Conservation (phyloP, 768 basidiomycete genomes). For the Myochromella boudieri region DNA sequence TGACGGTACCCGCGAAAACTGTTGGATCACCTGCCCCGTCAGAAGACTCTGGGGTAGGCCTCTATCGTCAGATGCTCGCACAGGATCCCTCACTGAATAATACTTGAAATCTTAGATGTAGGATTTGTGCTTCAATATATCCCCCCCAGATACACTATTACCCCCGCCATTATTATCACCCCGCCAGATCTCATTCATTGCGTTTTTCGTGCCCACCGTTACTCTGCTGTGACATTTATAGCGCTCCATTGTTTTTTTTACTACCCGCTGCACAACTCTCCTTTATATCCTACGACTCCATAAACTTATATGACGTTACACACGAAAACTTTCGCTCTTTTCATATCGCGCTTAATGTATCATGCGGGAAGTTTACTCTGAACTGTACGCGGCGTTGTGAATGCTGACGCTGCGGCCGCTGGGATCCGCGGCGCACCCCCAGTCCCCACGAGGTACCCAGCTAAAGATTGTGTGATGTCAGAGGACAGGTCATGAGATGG, state of each 20-base stretch:
- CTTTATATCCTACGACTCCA: conserved; percentile 18
- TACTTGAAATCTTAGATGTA: conserved; percentile 29
- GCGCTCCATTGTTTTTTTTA: conserved; percentile 17
- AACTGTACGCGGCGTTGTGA: conserved; percentile 86
- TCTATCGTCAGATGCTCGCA: conserved; percentile 80
- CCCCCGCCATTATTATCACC: conserved; percentile 18
- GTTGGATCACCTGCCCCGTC: conserved; percentile 73
- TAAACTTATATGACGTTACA: conserved; percentile 14
- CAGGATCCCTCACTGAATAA: conserved; percentile 69
- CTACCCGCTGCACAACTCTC: conserved; percentile 17
- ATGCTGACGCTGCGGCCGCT: conserved; percentile 95
- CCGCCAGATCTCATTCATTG: conserved; percentile 17
- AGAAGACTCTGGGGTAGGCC: conserved; percentile 80
- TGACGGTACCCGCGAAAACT: conserved; percentile 38
- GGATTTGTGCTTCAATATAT: conserved; percentile 16
- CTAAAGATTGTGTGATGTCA: conserved; percentile 34
- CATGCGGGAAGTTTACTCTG: conserved; percentile 28
- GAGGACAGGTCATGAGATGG: neutral
- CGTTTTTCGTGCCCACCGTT: conserved; percentile 15
- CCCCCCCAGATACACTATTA: conserved; percentile 20
- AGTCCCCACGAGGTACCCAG: conserved; percentile 94
- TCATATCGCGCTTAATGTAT: conserved; percentile 24
- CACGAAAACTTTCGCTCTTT: conserved; percentile 16
- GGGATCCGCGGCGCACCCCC: conserved; percentile 95
- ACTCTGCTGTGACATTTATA: conserved; percentile 18